Evolutionary conservation across 2,329 filamentous ascomycete species (phyloP), one percentile per base, ranked within the genome.

Genomic region (Alternaria panax): DNA sequence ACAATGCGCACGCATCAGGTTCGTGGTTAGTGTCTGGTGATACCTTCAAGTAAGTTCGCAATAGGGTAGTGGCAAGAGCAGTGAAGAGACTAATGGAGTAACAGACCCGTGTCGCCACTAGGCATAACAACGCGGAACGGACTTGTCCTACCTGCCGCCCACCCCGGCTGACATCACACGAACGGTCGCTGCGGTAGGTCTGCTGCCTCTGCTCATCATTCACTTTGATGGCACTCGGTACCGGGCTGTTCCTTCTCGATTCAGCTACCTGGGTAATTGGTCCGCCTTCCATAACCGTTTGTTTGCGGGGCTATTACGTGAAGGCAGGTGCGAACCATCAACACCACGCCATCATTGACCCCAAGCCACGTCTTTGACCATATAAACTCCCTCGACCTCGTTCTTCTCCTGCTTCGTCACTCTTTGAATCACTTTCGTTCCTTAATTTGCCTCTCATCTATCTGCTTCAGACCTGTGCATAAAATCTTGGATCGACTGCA

Each of bases 401-500:
- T 32, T 45, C 43, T 41, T 48, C 36, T 46, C 48, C 42, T 60
- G 18, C 42, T 62, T 51, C 27, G 32, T 51, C 40, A 27, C 22
- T 56, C 40, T 22, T 40, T 53, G 20, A 12, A 53, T n/a, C 40
- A 32, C 14, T 51, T n/a, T 32, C 60, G 43, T 54, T 56, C 57
- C 40, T 57, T 61, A 47, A 27, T 18, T 46, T 32, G 18, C 20
- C 18, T 51, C 54, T 56, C 59, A 48, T 58, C 64, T 52, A 34
- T 63, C 60, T 62, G 6, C 45, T 40, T 56, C 53, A 48, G 41
- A 25, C 43, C 40, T 50, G 47, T 66, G 62, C 65, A 65, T 56
- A 46, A 53, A 55, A 63, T 64, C 59, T 24, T 28, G 36, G 40
- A 50, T 62, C 64, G 58, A 66, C 66, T 66, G 63, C 62, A 64